Percentiles rank a stretch among this genome's conserved stretches.
These are phyloP conservation scores for Calonectria henricotiae DNA, from an alignment of 2,329 filamentous ascomycete genomes.

Conservation along the genomic window DNA sequence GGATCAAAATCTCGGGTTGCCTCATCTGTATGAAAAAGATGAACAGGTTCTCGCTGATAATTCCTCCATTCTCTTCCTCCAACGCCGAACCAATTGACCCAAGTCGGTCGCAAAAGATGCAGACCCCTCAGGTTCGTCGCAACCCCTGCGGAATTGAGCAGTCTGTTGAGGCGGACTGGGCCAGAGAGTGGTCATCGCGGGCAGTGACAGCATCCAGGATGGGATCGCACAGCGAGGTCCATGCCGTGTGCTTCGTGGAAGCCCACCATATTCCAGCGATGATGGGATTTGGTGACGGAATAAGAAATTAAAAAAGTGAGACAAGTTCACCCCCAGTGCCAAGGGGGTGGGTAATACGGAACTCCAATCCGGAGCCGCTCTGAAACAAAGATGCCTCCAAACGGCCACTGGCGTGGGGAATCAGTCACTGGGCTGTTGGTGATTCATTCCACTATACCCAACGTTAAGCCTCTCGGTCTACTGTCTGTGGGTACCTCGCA, in stretches of 20 bases:
- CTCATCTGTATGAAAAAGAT: background rate
- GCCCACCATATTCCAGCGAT: conserved; percentile 14
- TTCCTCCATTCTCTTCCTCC: conserved; percentile 13
- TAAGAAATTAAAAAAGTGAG: conserved; percentile 38
- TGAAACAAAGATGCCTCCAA: conserved; percentile 49
- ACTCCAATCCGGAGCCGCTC: conserved; percentile 43
- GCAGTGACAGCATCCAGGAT: conserved; percentile 40
- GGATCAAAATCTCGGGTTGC: conserved; percentile 26
- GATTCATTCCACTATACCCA: conserved; percentile 27
- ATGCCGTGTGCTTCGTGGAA: conserved; percentile 31
- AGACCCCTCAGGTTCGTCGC: conserved; percentile 51
- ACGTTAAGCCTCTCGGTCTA: conserved; percentile 12
- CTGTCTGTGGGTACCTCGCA: conserved; percentile 14
- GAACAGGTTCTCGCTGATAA: conserved; percentile 9
- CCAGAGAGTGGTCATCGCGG: conserved; percentile 37
- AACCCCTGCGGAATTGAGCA: conserved; percentile 43
- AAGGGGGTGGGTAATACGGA: conserved; percentile 39
- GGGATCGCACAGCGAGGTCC: conserved; percentile 26
- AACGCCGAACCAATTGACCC: background rate
- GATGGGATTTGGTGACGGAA: conserved; percentile 28
- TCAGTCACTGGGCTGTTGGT: conserved; percentile 21
- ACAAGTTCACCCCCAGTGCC: conserved; percentile 34
- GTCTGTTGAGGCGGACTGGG: conserved; percentile 33
- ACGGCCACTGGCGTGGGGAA: conserved; percentile 32
- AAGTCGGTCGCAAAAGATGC: conserved; percentile 17